These are phyloP conservation scores for Phyllachora maydis DNA, from an alignment of 2,329 filamentous ascomycete species.

Conservation along the genomic window DNA sequence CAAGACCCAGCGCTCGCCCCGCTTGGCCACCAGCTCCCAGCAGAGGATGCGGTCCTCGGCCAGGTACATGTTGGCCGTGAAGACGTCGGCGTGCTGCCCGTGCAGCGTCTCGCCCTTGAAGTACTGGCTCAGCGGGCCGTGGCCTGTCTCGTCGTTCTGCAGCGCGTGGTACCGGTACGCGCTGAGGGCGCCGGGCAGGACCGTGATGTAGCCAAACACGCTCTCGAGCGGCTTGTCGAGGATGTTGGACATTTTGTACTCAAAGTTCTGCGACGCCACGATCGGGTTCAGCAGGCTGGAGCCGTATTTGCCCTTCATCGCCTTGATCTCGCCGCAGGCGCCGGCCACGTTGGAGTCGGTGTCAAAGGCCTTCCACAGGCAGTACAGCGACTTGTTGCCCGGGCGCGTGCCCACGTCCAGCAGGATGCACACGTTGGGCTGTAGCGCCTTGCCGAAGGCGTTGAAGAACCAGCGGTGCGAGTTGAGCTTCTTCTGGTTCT, in stretches of 20 bases:
- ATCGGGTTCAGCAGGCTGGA: constrained; percentile 76
- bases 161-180: constrained; percentile 91
- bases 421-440: constrained; percentile 90
- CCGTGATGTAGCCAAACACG: constrained; percentile 95
- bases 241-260: constrained; percentile 99
- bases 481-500: constrained; percentile 94
- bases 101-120: constrained; percentile 98
- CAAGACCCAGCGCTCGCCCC: constrained; percentile 86
- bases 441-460: constrained; percentile 78
- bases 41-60: constrained; percentile 80
- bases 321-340: constrained; percentile 93
- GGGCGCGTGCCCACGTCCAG: constrained; percentile 93
- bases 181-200: constrained; percentile 82
- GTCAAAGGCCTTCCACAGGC: constrained; percentile 97
- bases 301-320: constrained; percentile 77
- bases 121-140: constrained; percentile 90
- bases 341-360: constrained; percentile 94
- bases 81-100: constrained; percentile 88
- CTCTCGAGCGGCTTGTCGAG: constrained; percentile 93
- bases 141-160: constrained; percentile 90
- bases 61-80: constrained; percentile 92
- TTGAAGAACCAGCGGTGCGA: constrained; percentile 99
- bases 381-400: constrained; percentile 76
- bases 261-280: constrained; percentile 94
- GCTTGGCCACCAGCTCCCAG: constrained; percentile 91